Base-by-base conservation (phyloP, 2,329 filamentous ascomycete genomes). In the Annulohypoxylon truncatum region DNA sequence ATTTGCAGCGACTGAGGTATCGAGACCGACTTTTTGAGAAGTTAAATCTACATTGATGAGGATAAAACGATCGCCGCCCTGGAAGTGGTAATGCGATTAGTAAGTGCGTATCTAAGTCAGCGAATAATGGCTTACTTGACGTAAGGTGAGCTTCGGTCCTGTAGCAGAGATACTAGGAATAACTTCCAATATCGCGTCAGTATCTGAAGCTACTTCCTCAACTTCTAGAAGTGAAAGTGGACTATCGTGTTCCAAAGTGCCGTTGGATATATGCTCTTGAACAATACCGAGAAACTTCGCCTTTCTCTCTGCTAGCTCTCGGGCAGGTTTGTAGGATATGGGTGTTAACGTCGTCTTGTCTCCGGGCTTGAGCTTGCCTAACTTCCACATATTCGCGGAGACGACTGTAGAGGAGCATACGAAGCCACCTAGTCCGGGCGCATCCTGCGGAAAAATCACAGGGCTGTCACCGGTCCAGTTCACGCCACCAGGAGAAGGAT, bases 391-490 rank as follows among this genome's bases (percentile, higher is more conserved):
- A 29, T 82, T 79, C 0, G 77, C 77, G 10, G 76, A 75, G 4
- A 76, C 75, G 3, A 82, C 75, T 0, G 78, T 77, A 18, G 76
- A 79, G 24, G 79, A 78, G 0, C 79, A 78, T 2, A 82, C 73
- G 20, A 82, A 81, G 0, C 80, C 80, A 13, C 80, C 80, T 0
- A 82, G 75, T 31, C 79, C 80, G 0, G 81, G 81, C 0, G 79
- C 79, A 64, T 83, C 81, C 5, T 74, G 75, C 0, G 77, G 72
- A 4, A 82, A 69, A 2, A 82, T 74, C 1, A 82, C 79, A 1
- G 79, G 76, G 29, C 80, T 78, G 28, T 82, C 80, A 0, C 80
- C 81, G 0, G 80, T 82, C 61, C 80, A 82, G 70, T 78, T 82
- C 3, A 82, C 73, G 28, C 79, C 79, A 1, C 81, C 81, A 4